Conservation (phyloP, 306 rosid genomes). For the Lupinus albus region DNA sequence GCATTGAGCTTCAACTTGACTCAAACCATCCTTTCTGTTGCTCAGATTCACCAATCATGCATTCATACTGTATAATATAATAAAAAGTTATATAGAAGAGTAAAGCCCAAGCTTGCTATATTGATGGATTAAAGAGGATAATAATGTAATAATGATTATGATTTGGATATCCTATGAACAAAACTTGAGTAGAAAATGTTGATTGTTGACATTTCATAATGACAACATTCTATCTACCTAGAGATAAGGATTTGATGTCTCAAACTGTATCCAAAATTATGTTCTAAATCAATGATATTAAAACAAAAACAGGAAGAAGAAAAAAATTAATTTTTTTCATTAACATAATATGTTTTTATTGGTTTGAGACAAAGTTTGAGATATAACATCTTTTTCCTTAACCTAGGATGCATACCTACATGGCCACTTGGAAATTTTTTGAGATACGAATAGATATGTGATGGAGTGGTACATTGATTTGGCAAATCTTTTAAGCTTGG, state of each 20-base stretch:
- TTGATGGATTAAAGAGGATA: no score
- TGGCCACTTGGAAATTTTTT: neutral
- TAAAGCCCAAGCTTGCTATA: no score
- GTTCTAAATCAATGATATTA: no score
- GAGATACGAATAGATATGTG: neutral
- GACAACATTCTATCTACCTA: neutral
- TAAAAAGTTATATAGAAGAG: neutral
- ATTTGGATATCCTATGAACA: neutral
- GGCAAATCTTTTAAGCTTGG: neutral
- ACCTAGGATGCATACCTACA: neutral
- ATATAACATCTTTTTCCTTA: no score
- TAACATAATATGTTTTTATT: no score
- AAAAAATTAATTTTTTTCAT: no score
- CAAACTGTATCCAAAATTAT: no score
- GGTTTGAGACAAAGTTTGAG: no score
- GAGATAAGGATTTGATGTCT: no score
- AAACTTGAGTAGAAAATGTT: neutral
- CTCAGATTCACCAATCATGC: neutral
- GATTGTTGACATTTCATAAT: neutral
- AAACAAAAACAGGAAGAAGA: no score
- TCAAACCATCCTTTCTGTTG: neutral
- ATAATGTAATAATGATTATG: constrained; percentile 15
- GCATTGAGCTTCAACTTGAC: constrained; percentile 1
- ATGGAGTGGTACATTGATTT: neutral
- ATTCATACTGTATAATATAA: neutral